These are phyloP conservation scores for Durio zibethinus DNA, from an alignment of 345 rosid genomes.

Conservation along the genomic window DNA sequence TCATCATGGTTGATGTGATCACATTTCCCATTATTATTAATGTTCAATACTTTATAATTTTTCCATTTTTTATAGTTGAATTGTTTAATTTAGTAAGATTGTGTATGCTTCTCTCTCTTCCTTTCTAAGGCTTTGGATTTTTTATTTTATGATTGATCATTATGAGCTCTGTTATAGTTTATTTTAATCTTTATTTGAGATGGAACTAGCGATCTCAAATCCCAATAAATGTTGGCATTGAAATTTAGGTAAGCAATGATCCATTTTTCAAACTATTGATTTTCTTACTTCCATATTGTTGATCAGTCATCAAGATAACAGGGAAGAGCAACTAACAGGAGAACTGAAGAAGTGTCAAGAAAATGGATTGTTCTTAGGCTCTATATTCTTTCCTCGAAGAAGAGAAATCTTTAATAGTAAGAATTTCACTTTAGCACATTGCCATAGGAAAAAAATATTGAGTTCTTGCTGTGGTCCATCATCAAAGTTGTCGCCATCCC, in stretches of 20 bases:
- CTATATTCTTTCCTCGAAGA: conserved; percentile 14
- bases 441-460: conserved; percentile 14
- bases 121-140: neutral
- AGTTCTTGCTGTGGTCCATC: conserved; percentile 22
- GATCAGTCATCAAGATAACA: conserved; percentile 10
- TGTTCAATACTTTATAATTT: neutral
- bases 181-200: neutral
- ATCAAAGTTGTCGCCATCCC: conserved; percentile 24
- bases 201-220: neutral
- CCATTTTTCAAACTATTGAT: neutral
- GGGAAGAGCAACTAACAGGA: conserved; percentile 6
- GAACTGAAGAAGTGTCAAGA: neutral
- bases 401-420: conserved; percentile 3
- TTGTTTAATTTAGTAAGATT: neutral
- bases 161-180: neutral
- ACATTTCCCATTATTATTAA: neutral
- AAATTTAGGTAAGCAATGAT: neutral
- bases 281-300: neutral
- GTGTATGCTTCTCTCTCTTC: neutral
- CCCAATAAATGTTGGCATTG: neutral
- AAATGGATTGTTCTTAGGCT: conserved; percentile 15
- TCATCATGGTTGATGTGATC: neutral
- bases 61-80: neutral
- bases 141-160: neutral
- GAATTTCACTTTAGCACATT: neutral